phyloP scores from a whole-genome alignment of 805 yeast species.

The Ogataea thermomethanolica region DNA sequence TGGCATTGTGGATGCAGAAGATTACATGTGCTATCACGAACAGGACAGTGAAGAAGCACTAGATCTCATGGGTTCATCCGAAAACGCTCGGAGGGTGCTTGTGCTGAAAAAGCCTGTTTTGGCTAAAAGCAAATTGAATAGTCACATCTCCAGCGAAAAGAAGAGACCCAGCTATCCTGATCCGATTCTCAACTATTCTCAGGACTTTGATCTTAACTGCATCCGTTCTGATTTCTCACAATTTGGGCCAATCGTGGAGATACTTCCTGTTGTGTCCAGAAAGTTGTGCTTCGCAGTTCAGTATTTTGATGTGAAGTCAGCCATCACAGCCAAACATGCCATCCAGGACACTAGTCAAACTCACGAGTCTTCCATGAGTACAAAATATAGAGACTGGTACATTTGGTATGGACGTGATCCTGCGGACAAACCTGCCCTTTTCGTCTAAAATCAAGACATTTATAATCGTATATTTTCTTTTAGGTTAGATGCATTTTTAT shows the following conservation, averaged over 20 bases:
- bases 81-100: constrained; percentile 52
- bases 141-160: constrained; percentile 15
- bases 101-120: constrained; percentile 41
- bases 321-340: constrained; percentile 54
- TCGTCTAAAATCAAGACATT: constrained; percentile 4
- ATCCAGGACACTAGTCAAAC: constrained; percentile 32
- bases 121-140: constrained; percentile 21
- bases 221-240: constrained; percentile 47
- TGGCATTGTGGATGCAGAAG: constrained; percentile 6
- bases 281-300: constrained; percentile 60
- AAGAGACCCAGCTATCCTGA: constrained; percentile 38
- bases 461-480: constrained; percentile 7
- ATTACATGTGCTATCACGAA: constrained; percentile 11
- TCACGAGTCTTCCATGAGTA: constrained; percentile 26
- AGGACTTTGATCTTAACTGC: constrained; percentile 43
- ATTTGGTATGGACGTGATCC: constrained; percentile 66
- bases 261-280: constrained; percentile 64
- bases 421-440: constrained; percentile 45
- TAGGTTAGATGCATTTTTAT: constrained; percentile 4
- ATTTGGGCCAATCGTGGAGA: constrained; percentile 60
- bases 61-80: constrained; percentile 36
- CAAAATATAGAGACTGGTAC: constrained; percentile 56
- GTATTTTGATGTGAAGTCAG: constrained; percentile 54
- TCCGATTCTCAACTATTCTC: constrained; percentile 39
- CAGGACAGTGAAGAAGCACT: constrained; percentile 6